These are phyloP conservation scores for Verticillium albo-atrum DNA, from an alignment of 2,329 filamentous ascomycete genomes.

Conservation along the genomic window DNA sequence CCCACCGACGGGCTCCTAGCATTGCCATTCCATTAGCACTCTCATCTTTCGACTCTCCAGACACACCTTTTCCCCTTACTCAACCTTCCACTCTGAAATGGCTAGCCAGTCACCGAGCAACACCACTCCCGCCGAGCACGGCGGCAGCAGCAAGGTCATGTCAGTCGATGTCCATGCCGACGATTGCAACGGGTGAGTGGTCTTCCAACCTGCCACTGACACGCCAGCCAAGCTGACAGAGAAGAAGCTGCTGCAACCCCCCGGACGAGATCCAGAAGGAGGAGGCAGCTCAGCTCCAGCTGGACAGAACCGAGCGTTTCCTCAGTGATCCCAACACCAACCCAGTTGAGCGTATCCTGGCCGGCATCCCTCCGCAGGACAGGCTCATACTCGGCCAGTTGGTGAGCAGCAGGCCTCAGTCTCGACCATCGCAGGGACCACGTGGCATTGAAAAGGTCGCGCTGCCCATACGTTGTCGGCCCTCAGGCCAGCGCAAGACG, in stretches of 20 bases:
- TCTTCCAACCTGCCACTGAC: too few relatives aligned
- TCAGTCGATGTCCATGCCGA: not conserved
- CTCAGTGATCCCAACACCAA: not conserved
- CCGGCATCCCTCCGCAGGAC: not conserved
- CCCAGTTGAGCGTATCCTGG: not conserved
- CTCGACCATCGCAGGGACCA: too few relatives aligned
- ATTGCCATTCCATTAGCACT: not conserved
- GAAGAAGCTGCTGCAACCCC: not conserved
- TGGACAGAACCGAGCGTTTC: not conserved
- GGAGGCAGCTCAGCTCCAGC: not conserved
- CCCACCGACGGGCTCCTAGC: not conserved
- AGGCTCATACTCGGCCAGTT: not conserved
- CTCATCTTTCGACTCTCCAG: not conserved
- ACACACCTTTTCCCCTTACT: not conserved
- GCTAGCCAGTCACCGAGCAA: not conserved
- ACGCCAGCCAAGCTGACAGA: not conserved
- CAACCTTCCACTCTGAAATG: not conserved
- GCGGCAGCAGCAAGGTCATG: not conserved
- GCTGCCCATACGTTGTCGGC: too few relatives aligned
- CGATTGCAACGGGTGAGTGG: not conserved
- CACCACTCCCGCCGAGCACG: not conserved
- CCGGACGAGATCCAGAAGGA: not conserved
- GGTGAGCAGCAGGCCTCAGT: not conserved
- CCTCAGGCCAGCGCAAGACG: too few relatives aligned
- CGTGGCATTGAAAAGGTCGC: too few relatives aligned